Evolutionary conservation across 1,284 basidiomycete genomes (phyloP), one percentile per base, ranked within the genome.

Genomic region (Naganishia liquefaciens): DNA sequence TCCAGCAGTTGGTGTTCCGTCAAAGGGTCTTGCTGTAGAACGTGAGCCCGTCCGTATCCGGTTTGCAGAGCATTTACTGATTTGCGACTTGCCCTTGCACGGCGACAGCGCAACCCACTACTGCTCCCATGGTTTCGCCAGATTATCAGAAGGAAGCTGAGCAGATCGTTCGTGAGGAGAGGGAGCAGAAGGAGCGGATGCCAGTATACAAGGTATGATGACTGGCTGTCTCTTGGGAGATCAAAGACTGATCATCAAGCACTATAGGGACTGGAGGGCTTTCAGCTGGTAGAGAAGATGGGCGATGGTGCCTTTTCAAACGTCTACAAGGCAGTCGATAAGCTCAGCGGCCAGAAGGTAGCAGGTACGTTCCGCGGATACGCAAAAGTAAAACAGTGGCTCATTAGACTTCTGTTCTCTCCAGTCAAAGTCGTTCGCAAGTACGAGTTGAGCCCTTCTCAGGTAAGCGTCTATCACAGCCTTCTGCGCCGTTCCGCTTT

Each of bases 241-340:
- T 63, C 5, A 27, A 9, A 25, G n/a, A 50, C 65, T 68, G 23
- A 67, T 47, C n/a, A 28, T n/a, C 46, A 4, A 13, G 10, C 13
- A 40, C 7, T 4, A n/a, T 55, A 78, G 75, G 92, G 91, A 23
- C 84, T 95, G 55, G 93, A 95, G 77, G 86, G 86, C 66, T 95
- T 86, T 80, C 84, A 83, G 67, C 83, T 96, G 23, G 69, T 92
- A 21, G 87, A 90, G 70, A 95, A 95, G 84, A 96, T 95, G 93
- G 93, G 93, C 82, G 93, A 96, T 73, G 96, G 96, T 69, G 96
- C 96, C 43, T 99, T 99, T 78, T 98, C 95, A 13, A 93, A 97
- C 75, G 96, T 99, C 3, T 99, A 96, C 85, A 93, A 92, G 77
- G 96, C 93, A 2, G 74, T 90, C 62, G 90, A 97, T 79, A 81